Conservation (phyloP, 805 yeast genomes). For the Ogataea pignaliae region DNA sequence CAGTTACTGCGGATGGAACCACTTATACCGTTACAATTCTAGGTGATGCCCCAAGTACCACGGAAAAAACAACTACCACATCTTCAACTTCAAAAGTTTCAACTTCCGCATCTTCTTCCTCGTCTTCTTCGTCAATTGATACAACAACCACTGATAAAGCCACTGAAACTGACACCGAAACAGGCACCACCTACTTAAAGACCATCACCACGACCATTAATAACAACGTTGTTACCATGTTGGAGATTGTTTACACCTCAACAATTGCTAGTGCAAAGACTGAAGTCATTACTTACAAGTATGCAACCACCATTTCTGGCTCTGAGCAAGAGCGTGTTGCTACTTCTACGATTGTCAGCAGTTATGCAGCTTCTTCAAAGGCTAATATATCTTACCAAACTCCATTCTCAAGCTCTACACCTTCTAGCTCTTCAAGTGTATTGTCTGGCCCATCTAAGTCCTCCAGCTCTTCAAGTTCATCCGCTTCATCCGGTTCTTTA, state of each 20-base stretch:
- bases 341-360: constrained; percentile 8
- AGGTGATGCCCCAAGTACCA: constrained; percentile 7
- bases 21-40: constrained; percentile 6
- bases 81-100: background rate
- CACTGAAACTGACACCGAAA: constrained; percentile 3
- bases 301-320: constrained; percentile 9
- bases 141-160: constrained; percentile 4
- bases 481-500: constrained; percentile 4
- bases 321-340: constrained; percentile 6
- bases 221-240: constrained; percentile 16
- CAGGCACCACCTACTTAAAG: constrained; percentile 6
- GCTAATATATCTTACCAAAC: constrained; percentile 6
- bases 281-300: constrained; percentile 16
- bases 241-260: constrained; percentile 27
- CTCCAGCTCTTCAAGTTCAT: constrained; percentile 18
- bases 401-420: background rate
- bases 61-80: constrained; percentile 1
- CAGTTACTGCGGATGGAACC: constrained; percentile 3
- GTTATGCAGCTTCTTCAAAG: constrained; percentile 11
- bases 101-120: background rate
- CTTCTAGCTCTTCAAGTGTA: constrained; percentile 18
- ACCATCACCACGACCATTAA: constrained; percentile 18
- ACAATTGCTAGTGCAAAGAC: constrained; percentile 19
- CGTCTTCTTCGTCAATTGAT: constrained; percentile 1
- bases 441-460: constrained; percentile 6